phyloP scores from a whole-genome alignment of 495 filamentous ascomycete genomes.

The Lophiotrema nucula region DNA sequence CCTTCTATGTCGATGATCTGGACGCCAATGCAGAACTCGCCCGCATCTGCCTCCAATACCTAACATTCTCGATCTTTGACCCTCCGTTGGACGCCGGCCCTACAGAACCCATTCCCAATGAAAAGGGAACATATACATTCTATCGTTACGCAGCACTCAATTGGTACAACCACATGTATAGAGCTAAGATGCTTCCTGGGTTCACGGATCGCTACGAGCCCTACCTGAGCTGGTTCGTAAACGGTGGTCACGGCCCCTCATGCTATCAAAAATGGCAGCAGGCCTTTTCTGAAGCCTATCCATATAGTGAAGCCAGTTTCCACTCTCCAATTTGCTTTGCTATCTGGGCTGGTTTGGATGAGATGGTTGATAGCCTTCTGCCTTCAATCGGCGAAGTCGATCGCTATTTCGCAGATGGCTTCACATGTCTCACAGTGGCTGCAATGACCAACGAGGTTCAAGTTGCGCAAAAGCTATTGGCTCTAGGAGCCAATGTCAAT shows the following conservation, averaged over 20 bases:
- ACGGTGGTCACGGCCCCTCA: not conserved
- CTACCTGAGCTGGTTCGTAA: not conserved
- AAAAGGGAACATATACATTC: not conserved
- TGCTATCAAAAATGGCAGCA: not conserved
- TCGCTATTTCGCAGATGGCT: not conserved
- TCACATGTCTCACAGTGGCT: conserved; percentile 1
- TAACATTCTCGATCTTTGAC: not conserved
- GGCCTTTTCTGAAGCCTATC: not conserved
- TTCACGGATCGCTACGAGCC: too few species aligned
- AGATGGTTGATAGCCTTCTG: not conserved
- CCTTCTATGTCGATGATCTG: not conserved
- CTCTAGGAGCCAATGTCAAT: not conserved
- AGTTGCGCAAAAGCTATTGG: not conserved
- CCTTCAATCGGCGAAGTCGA: not conserved
- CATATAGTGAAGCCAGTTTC: not conserved
- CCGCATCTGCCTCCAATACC: conserved; percentile 4
- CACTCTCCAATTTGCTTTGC: conserved; percentile 7
- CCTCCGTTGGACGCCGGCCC: not conserved
- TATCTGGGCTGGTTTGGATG: not conserved
- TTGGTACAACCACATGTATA: conserved; percentile 2
- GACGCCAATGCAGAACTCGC: not conserved
- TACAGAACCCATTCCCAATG: not conserved
- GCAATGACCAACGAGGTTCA: not conserved
- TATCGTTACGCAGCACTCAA: conserved; percentile 1
- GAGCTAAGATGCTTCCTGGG: too few species aligned